Evolutionary conservation across 2,329 filamentous ascomycete species (phyloP).

Genomic region (Curvularia sp.): DNA sequence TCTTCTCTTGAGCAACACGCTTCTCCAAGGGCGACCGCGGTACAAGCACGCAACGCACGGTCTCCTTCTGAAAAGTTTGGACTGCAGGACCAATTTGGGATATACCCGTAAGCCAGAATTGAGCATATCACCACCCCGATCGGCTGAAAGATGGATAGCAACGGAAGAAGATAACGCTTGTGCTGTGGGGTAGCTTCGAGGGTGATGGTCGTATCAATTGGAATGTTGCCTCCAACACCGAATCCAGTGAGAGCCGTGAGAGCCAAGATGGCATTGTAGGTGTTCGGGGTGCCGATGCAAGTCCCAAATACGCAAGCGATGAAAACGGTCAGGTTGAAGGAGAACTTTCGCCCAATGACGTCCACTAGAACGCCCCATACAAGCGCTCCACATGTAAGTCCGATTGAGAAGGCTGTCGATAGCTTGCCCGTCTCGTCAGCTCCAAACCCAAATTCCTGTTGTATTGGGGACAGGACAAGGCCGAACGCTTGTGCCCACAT

Average conservation of each 20-base stretch:
- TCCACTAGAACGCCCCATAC: constrained; percentile 64
- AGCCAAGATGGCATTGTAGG: constrained; percentile 60
- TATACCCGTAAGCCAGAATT: constrained; percentile 61
- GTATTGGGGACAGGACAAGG: constrained; percentile 60
- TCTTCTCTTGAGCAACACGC: constrained; percentile 48
- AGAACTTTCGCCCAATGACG: constrained; percentile 61
- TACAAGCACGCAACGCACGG: constrained; percentile 55
- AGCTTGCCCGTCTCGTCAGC: constrained; percentile 58
- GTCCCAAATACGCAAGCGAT: constrained; percentile 62
- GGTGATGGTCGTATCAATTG: constrained; percentile 63
- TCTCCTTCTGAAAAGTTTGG: constrained; percentile 58
- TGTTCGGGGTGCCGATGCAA: constrained; percentile 58
- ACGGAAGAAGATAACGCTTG: constrained; percentile 60
- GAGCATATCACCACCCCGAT: constrained; percentile 61
- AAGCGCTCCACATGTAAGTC: constrained; percentile 63
- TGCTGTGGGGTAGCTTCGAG: constrained; percentile 63
- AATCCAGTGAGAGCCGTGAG: constrained; percentile 63
- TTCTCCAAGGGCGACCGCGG: constrained; percentile 37
- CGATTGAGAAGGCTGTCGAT: constrained; percentile 62
- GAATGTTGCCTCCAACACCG: constrained; percentile 61
- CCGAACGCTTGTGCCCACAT: constrained; percentile 67
- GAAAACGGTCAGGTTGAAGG: constrained; percentile 66
- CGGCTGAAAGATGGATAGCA: constrained; percentile 63
- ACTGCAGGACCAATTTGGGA: constrained; percentile 59
- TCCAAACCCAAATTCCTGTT: constrained; percentile 64